Conservation (phyloP, 495 filamentous ascomycete genomes). For the Penicillium goetzii region DNA sequence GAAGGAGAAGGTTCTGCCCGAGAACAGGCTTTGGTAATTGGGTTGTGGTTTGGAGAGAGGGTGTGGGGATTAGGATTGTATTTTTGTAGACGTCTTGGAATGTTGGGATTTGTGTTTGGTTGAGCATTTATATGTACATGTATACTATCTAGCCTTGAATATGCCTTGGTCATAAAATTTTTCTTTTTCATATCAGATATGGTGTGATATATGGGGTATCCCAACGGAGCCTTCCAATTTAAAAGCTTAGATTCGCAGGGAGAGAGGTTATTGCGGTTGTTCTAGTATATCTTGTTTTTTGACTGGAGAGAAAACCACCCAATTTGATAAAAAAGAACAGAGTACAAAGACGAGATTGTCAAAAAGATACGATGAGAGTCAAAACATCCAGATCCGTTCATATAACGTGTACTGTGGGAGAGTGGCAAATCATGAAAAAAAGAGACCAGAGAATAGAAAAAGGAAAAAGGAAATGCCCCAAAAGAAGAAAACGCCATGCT, state of each 20-base stretch:
- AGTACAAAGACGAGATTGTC: not conserved
- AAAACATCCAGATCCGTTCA: not conserved
- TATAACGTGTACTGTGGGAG: not conserved
- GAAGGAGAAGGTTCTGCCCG: constrained; percentile 54
- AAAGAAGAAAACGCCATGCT: constrained; percentile 17
- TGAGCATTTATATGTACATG: constrained; percentile 3
- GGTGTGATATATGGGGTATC: not conserved
- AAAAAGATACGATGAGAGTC: not conserved
- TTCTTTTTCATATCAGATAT: not conserved
- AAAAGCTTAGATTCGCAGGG: not conserved
- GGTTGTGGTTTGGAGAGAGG: not conserved
- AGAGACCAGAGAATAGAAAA: not conserved
- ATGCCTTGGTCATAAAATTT: not conserved
- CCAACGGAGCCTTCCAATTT: not conserved
- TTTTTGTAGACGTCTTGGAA: constrained; percentile 3
- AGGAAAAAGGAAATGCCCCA: not conserved
- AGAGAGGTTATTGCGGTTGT: not conserved
- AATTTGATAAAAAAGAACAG: not conserved
- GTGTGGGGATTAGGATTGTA: not conserved
- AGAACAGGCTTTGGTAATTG: constrained; percentile 53
- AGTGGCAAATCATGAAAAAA: not conserved
- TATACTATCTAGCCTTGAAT: constrained; percentile 10
- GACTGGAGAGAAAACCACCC: not conserved
- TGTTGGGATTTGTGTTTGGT: not conserved
- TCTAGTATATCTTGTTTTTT: not conserved